Evolutionary conservation across 1,284 basidiomycete species (phyloP).

Genomic region (Fomitopsis pinicola): DNA sequence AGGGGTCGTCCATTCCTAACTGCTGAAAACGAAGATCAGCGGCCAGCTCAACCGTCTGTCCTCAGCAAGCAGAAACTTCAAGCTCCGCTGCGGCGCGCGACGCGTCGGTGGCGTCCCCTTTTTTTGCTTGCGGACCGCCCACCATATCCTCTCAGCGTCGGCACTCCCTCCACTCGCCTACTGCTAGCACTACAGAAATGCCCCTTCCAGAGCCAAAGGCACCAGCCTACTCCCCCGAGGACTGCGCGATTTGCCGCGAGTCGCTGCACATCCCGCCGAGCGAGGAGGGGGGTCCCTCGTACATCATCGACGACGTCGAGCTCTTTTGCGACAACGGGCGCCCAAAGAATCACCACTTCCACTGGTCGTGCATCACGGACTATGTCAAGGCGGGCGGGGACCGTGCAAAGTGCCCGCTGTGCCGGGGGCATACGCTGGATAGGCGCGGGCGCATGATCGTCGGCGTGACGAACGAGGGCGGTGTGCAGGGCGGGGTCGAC

Average conservation of each 20-base stretch:
- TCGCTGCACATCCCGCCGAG: neutral
- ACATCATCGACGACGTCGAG: neutral
- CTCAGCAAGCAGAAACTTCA: too few relatives aligned
- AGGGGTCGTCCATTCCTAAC: too few relatives aligned
- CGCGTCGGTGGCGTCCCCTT: too few relatives aligned
- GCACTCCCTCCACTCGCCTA: too few relatives aligned
- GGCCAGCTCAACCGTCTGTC: too few relatives aligned
- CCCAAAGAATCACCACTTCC: constrained; percentile 1
- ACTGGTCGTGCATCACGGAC: neutral
- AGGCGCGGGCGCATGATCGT: neutral
- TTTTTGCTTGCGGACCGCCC: too few relatives aligned
- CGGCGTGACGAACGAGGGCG: neutral
- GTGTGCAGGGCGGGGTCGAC: neutral
- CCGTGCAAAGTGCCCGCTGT: neutral
- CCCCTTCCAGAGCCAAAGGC: neutral
- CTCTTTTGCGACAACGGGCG: neutral
- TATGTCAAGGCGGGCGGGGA: neutral
- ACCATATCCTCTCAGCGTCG: too few relatives aligned
- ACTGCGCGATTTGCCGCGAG: neutral
- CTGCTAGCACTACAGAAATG: neutral
- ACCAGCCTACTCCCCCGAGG: neutral
- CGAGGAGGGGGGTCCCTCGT: neutral
- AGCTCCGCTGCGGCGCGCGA: too few relatives aligned
- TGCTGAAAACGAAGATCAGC: too few relatives aligned
- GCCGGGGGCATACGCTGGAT: neutral